Base-by-base conservation (phyloP, 1,284 basidiomycete species). In the Ganoderma boninense region DNA sequence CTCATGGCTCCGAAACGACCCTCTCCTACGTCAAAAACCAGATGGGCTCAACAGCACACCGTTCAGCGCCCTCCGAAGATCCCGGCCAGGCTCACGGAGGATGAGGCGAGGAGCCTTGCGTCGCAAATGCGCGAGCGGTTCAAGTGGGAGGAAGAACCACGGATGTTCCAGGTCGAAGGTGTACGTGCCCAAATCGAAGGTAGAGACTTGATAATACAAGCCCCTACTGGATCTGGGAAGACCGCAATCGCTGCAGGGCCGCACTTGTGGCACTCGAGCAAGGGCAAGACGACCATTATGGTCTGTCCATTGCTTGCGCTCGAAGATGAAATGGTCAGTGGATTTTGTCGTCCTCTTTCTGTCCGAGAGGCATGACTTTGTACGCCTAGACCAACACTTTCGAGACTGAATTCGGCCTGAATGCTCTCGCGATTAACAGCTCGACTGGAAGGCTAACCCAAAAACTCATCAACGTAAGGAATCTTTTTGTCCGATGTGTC, bases 261-360 rank as follows among this genome's bases (percentile, higher is more conserved):
- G 1, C 79, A 82, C 71, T 68, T 75, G 0, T 78, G 77, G 62
- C 66, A 71, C 2, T 46, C 23, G 8, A 76, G 70, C 18, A 69
- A 74, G 29, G 77, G 76, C 0, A 80, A 77, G 68, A 70, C 81
- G 0, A 82, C 82, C 0, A 62, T 84, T 8, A 73, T 84, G 68
- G 76, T 83, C 0, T 82, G 81, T 14, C 83, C 82, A 0, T 66
- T 84, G 0, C 75, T 85, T 14, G 78, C 79, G 0, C 76, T 85
- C 1, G 82, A 84, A 32, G 79, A 83, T 0, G 82, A 85, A 65
- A 80, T 82, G 78, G 83, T 83, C 2, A 1, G 60, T 29, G 20
- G 35, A 4, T 35, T 35, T 35, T 35, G 35, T 35, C 7, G 35
- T 35, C n/a, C n/a, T 35, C 35, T 35, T 35, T 7, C 35, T 35